Base-by-base conservation (phyloP, 2,329 filamentous ascomycete species). In the Grosmannia clavigera region DNA sequence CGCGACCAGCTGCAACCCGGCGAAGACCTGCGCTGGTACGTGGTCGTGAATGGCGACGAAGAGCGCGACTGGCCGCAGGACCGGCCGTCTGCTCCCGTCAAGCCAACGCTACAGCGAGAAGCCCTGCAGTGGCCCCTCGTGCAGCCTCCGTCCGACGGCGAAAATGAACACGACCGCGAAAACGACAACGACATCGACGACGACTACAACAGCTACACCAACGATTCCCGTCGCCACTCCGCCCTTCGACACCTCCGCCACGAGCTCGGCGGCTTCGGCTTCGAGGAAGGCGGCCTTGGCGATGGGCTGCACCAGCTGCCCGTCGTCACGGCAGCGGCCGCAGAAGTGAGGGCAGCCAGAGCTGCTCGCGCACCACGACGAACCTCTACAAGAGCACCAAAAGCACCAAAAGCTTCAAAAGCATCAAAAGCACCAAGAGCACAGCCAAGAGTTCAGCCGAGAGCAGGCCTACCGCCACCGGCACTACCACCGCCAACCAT, bases 1-100 rank as follows among this genome's bases (percentile, higher is more conserved):
- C 75, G 81, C 38, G 80, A 83, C 66, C 73, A 80, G 63, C 66
- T 86, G 62, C 78, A 85, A 70, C 72, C 72, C n/a, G 78, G 72
- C 2, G 80, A 78, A 65, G 72, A 77, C n/a, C 79, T 85, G 33
- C 71, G 76, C 52, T 86, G 83, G 83, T 83, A 82, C 65, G 72
- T 86, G 1, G 81, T 86, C 10, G 80, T 84, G 19, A 85, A 82
- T 64, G 81, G 78, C 12, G 83, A 85, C 64, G 79, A 82, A 66
- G 78, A 79, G 67, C 79, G 85, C 14, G 74, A 75, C 48, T 73
- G 71, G 72, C 70, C 1, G 66, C 67, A 54, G 78, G 84, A 66
- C 71, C 81, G 59, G 77, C 75, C 68, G 43, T 22, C 22, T 22
- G 22, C 22, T 22, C 22, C 22, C 14, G 16, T 19, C 7, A 58